Evolutionary conservation across 768 basidiomycete genomes (phyloP).

Genomic region (Trametes coccinea): DNA sequence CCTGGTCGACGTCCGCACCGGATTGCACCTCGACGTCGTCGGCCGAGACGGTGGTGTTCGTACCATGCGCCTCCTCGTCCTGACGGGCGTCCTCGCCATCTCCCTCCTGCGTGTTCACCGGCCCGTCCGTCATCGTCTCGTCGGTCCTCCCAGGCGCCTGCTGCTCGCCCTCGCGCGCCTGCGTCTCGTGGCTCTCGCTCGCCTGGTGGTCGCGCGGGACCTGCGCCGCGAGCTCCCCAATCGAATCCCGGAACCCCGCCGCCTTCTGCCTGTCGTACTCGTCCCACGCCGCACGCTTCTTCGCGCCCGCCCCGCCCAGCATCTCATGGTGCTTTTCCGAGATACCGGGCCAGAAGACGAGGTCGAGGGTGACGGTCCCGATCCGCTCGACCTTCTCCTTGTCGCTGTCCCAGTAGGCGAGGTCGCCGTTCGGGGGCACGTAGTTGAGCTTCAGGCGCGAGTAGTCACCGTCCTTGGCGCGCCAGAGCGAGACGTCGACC

Average conservation of each 20-base stretch:
- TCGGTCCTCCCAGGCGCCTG: slow-evolving; percentile 1
- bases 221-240: slow-evolving; percentile 20
- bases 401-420: slow-evolving; percentile 32
- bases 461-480: slow-evolving; percentile 30
- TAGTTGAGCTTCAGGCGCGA: slow-evolving; percentile 36
- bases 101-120: slow-evolving; percentile 19
- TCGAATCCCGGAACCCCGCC: slow-evolving; percentile 27
- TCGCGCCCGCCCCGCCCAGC: slow-evolving; percentile 26
- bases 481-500: slow-evolving; percentile 46
- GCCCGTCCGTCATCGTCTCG: slow-evolving; percentile 19
- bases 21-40: slow-evolving; percentile 18
- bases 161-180: slow-evolving; percentile 9
- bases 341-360: slow-evolving; percentile 34
- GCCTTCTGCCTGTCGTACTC: slow-evolving; percentile 26
- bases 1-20: slow-evolving; percentile 23
- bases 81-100: slow-evolving; percentile 11
- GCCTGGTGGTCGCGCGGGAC: slow-evolving; percentile 19
- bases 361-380: slow-evolving; percentile 29
- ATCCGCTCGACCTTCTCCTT: slow-evolving; percentile 28
- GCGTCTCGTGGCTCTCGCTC: slow-evolving; percentile 22
- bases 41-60: slow-evolving; percentile 22
- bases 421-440: slow-evolving; percentile 32
- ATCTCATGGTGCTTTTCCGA: slow-evolving; percentile 27
- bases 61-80: slow-evolving; percentile 9
- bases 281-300: slow-evolving; percentile 32